phyloP scores from a whole-genome alignment of 805 yeast species.

The Candida nemodendra region DNA sequence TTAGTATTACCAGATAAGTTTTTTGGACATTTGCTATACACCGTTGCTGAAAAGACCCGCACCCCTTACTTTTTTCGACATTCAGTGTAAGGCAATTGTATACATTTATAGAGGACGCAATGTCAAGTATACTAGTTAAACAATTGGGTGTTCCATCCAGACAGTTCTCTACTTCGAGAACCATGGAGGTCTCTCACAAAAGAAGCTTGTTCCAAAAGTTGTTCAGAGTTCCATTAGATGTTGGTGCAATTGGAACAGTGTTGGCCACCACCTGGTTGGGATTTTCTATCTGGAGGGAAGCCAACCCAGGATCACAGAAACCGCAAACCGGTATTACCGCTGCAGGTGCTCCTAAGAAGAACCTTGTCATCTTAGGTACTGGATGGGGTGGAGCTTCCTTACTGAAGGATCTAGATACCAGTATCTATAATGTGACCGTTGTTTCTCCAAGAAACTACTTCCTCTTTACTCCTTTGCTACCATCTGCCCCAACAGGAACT shows the following conservation, averaged over 20 bases:
- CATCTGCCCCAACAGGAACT: conserved; percentile 56
- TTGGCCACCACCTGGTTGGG: conserved; percentile 38
- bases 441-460: conserved; percentile 57
- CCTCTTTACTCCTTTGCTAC: conserved; percentile 54
- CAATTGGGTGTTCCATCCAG: conserved; percentile 12
- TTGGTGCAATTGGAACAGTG: conserved; percentile 27
- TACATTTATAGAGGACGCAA: too few relatives aligned
- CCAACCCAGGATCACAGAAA: conserved; percentile 41
- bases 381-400: conserved; percentile 58
- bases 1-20: neutral
- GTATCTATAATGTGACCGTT: conserved; percentile 51
- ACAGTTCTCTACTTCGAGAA: conserved; percentile 22
- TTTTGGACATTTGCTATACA: neutral
- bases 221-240: conserved; percentile 28
- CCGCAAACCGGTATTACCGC: conserved; percentile 44
- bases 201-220: conserved; percentile 23
- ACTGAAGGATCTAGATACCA: conserved; percentile 51
- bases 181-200: conserved; percentile 18
- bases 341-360: conserved; percentile 46
- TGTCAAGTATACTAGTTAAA: neutral
- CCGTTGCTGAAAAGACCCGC: neutral
- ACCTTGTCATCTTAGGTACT: conserved; percentile 43
- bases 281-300: conserved; percentile 37
- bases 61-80: too few relatives aligned
- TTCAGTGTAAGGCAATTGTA: too few relatives aligned